These are phyloP conservation scores for Geopyxis carbonaria DNA, from an alignment of 495 filamentous ascomycete genomes.

Conservation along the genomic window DNA sequence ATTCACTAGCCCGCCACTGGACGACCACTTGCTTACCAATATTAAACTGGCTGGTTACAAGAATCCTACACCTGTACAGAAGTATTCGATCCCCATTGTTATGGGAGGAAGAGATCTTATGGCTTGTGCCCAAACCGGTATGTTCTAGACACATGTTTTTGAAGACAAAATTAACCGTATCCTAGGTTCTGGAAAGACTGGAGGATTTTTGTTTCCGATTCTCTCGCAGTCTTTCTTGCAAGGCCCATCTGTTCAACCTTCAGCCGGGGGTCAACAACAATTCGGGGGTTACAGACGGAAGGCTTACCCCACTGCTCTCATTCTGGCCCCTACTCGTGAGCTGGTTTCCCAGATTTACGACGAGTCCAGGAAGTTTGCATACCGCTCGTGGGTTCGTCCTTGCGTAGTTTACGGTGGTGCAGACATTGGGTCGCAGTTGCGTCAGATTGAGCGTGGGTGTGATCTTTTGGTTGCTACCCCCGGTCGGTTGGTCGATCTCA, in stretches of 20 bases:
- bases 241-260: conserved; percentile 77
- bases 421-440: conserved; percentile 44
- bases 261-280: conserved; percentile 26
- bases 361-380: conserved; percentile 76
- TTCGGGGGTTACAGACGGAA: conserved; percentile 4
- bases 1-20: conserved; percentile 88
- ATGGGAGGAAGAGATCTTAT: conserved; percentile 58
- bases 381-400: conserved; percentile 84
- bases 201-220: conserved; percentile 77
- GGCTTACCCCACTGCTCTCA: conserved; percentile 70
- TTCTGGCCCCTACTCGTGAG: conserved; percentile 79
- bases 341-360: conserved; percentile 87
- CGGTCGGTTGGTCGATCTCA: conserved; percentile 70
- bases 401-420: conserved; percentile 82
- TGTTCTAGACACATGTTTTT: conserved; percentile 18
- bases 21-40: conserved; percentile 78
- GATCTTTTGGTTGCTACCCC: conserved; percentile 80
- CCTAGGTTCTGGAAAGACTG: conserved; percentile 91
- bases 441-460: conserved; percentile 64
- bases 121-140: conserved; percentile 83
- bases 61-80: conserved; percentile 70
- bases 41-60: conserved; percentile 65
- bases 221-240: conserved; percentile 56
- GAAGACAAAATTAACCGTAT: no score
- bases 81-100: conserved; percentile 64